Evolutionary conservation across 1,284 basidiomycete genomes (phyloP), one percentile per base, ranked within the genome.

Genomic region (Moniliophthora roreri): DNA sequence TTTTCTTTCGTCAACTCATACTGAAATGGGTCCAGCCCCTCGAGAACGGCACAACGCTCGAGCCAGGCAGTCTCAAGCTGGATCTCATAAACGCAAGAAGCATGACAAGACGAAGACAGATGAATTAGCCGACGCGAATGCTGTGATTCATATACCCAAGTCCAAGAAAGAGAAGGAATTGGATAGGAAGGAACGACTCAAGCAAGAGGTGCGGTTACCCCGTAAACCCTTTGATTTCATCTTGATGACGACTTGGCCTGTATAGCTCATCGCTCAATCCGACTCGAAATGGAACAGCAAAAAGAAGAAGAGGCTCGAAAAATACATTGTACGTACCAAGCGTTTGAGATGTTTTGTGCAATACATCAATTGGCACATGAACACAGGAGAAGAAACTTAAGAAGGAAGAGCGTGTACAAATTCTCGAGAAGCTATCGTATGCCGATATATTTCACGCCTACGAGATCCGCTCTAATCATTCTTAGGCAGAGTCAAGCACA

Each of bases 331-430:
- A 52, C 59, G 79, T 66, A 4, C 15, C 18, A 18, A 56, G 20
- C n/a, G 28, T 48, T 32, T 32, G 37, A 18, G 28, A 32, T 47
- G 35, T 21, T 34, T 26, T 16, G 26, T 37, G 42, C 23, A 51
- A 45, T 16, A n/a, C n/a, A n/a, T n/a, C n/a, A n/a, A n/a, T n/a
- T n/a, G n/a, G 48, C 5, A 26, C 9, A 40, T 16, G 40, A 51
- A 44, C 35, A 41, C 60, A 93, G 90, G 87, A 91, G 51, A 93
- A 93, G 70, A 93, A 93, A 68, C 70, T 94, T 45, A 90, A 87
- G 69, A 90, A 92, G 66, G 92, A 94, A 61, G 89, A 91, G 58
- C 81, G 91, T 42, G 64, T 82, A 2, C 66, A 77, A 18, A 76
- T 94, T 5, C 81, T 93, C 54, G 82, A 90, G 58, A 92, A 90